Evolutionary conservation across 371 early-diverging fungal genomes (phyloP), one percentile per base, ranked within the genome.

Genomic region (Aphelidium insulamus): DNA sequence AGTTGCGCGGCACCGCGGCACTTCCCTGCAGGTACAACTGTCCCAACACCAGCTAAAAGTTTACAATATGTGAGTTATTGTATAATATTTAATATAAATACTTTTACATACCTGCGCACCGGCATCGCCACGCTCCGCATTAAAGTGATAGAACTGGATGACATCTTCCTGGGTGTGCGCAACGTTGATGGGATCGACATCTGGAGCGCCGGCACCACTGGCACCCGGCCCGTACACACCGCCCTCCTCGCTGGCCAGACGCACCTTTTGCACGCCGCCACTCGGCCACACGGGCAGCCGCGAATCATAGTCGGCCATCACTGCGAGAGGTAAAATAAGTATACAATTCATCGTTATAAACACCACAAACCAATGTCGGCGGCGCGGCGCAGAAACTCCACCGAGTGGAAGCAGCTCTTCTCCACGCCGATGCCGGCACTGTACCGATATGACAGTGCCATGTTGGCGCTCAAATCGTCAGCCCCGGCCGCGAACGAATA

Each of bases 281-380:
- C 64, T 50, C 7, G 62, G 76, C 3, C 95, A 90, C 21, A 74
- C 66, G 5, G 82, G 82, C 11, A 88, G 90, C 0, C 88, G 90
- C 2, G 62, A 50, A 3, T 54, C 43, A 41, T 55, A 85, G 38
- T 64, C 44, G 9, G 59, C 54, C 14, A 87, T 59, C 0, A 68
- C 84, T 73, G 39, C 8, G 34, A 2, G 18, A n/a, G 25, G 15
- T 5, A 39, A 19, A 37, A 11, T 28, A 15, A 26, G 15, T 33
- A 3, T 43, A 31, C 7, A 21, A 7, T 11, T 17, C 20, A n/a
- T 24, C 17, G 2, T 16, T 21, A 37, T 19, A 4, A 20, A 4
- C 4, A 28, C 9, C 6, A 21, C 9, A 11, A 7, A 72, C 76
- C 71, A 52, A 70, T 69, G 28, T 69, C 72, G 1, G 91, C 91